Evolutionary conservation across 768 basidiomycete genomes (phyloP), one percentile per base, ranked within the genome.

Genomic region (Lentinula guzmanii): DNA sequence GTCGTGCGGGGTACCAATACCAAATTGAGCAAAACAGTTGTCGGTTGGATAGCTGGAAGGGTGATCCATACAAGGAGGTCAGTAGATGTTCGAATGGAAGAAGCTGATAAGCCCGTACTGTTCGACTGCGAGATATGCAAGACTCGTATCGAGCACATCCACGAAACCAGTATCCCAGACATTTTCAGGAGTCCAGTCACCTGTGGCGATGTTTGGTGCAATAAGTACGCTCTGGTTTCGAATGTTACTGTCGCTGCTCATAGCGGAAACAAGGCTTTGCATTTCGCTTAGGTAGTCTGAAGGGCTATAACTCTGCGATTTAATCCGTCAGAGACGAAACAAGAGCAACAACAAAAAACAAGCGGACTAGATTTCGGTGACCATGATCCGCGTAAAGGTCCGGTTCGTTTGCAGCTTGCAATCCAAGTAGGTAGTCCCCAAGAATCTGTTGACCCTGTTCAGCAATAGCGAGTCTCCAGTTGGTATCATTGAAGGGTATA

Each of bases 391-490:
- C 73, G 63, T 80, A 85, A 60, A 85, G 75, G 70, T 86, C 84
- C 8, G 84, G 85, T 65, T 85, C 84, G 64, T 86, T 85, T 1
- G 86, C 90, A 4, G 84, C 80, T 70, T 91, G 87, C 21, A 90
- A 73, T 0, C 87, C 91, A 41, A 89, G 70, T 13, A 93, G 77
- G 63, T 80, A 74, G 62, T 84, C 74, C 0, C 91, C 92, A 0
- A 93, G 76, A 62, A 91, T 86, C n/a, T 70, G 61, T 65, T 91
- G 81, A 3, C 84, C 87, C 55, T 76, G 70, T 66, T 86, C 82
- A 5, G 82, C 86, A 50, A 90, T 85, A 13, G 70, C 75, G 3
- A 87, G 72, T 13, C 81, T 74, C 69, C 82, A 80, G 66, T 85
- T 73, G 43, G 83, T 82, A 57, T 89, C 82, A 66, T 90, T 88